Base-by-base conservation (phyloP, 345 rosid genomes). In the Durio zibethinus region DNA sequence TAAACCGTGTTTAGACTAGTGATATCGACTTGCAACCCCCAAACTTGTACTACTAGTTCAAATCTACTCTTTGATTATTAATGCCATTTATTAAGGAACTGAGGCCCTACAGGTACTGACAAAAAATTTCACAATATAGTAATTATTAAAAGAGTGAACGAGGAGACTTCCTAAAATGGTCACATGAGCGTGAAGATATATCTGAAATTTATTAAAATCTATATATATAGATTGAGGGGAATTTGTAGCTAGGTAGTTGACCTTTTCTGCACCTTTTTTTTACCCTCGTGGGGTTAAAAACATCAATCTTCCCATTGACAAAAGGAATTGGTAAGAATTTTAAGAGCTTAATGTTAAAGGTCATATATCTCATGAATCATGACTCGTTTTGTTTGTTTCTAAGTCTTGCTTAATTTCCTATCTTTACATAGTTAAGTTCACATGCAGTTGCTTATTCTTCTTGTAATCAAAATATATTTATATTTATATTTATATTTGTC, bases 1-100 rank as follows among this genome's bases (percentile, higher is more conserved):
- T 40, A 6, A 21, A 54, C 33, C 59, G 81, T 65, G 67, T 18
- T 43, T 36, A 71, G 69, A 73, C 47, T 43, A 65, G 52, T 7
- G 31, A 64, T 2, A 4, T 52, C 5, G 3, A 36, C 31, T 21
- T 18, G 6, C 35, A 77, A 50, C 62, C 35, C n/a, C 36, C 60
- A 10, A 18, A 52, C 1, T 52, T 11, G 1, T 23, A 60, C 16
- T 62, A 62, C n/a, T 15, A 6, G 62, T 23, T 5, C 4, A 16
- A 50, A 20, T 18, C 16, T 20, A 35, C 42, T 27, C 14, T 3
- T 16, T 9, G 52, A 48, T 71, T 14, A 23, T 23, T 43, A 6
- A 25, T 10, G 10, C 31, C 18, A 31, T 29, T 4, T 31, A 10
- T 48, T 16, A 29, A 27, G 15, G 15, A 48, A 31, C 16, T 20